Base-by-base conservation (phyloP, 2,329 filamentous ascomycete species). In the Acrocalymma vagum region DNA sequence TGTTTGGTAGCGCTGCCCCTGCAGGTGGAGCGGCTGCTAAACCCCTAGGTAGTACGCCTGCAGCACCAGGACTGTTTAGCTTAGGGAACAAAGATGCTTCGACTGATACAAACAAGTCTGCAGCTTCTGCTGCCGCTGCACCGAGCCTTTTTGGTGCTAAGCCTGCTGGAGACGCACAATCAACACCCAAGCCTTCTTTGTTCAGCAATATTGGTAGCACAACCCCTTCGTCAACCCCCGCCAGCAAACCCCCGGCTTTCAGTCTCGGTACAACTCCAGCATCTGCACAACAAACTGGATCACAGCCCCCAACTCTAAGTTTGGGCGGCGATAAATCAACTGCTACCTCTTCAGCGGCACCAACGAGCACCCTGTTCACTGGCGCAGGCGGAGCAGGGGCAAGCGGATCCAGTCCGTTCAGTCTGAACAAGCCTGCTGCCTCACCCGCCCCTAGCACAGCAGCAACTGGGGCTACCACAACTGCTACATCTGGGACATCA, bases 21-120 rank as follows among this genome's bases (percentile, higher is more conserved):
- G 25, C 57, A 14, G 42, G 46, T 25, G 34, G 51, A 7, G 46
- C 53, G 2, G 49, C 62, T 24, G 49, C 46, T 9, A 64, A 59
- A 32, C 58, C 60, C 6, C 23, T 47, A 13, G 55, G 56, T 18
- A 55, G 53, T 18, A 52, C 56, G 18, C 38, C 56, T 10, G 56
- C 58, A 7, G 42, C 50, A 17, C 28, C 44, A 27, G 43, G 48
- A 21, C 35, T 58, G 2, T 63, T 63, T 25, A 48, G 45, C n/a
- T 38, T 41, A 22, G 55, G 53, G n/a, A 61, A 59, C 42, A 58
- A 58, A 30, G 42, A 53, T 32, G 42, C 60, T 24, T 57, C 60
- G 38, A 38, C 64, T 55, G 57, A 59, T 54, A 48, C 64, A 51
- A 62, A 50, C 63, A 63, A 66, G 47, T 58, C 50, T 18, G 56